These are phyloP conservation scores for Monosporascus sp. DNA, from an alignment of 2,329 filamentous ascomycete genomes.

Conservation along the genomic window DNA sequence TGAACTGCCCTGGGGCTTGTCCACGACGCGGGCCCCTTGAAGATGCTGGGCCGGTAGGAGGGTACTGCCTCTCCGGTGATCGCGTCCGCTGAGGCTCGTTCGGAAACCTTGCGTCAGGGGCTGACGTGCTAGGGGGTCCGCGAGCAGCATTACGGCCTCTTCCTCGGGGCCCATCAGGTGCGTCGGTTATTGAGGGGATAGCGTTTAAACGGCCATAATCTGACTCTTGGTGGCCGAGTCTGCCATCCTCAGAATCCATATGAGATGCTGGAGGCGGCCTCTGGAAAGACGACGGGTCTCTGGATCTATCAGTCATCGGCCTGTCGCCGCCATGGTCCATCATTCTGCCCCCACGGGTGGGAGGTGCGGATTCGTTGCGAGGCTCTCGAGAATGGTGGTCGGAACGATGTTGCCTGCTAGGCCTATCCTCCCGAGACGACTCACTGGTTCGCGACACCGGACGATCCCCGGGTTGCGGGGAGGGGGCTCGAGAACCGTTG, in stretches of 20 bases:
- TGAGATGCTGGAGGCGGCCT: conserved; percentile 28
- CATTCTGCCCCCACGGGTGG: conserved; percentile 21
- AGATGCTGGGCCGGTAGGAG: conserved; percentile 49
- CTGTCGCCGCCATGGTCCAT: conserved; percentile 37
- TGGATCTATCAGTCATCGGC: conserved; percentile 32
- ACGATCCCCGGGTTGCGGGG: conserved; percentile 43
- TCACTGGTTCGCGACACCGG: conserved; percentile 33
- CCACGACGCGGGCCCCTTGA: conserved; percentile 39
- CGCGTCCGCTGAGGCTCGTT: conserved; percentile 32
- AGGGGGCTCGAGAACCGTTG: conserved; percentile 30
- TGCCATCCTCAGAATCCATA: conserved; percentile 45
- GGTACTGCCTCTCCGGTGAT: conserved; percentile 44
- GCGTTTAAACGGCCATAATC: conserved; percentile 59
- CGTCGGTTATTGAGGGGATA: conserved; percentile 38
- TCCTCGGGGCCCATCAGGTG: conserved; percentile 51
- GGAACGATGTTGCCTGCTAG: conserved; percentile 36
- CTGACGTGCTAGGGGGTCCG: conserved; percentile 31
- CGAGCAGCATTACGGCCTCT: conserved; percentile 41
- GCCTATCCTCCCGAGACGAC: conserved; percentile 40
- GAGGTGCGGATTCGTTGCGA: conserved; percentile 21
- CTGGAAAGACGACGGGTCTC: conserved; percentile 36
- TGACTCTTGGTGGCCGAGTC: conserved; percentile 50
- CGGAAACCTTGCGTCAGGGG: conserved; percentile 38
- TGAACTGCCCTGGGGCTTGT: conserved; percentile 25
- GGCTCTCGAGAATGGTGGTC: conserved; percentile 30